Base-by-base conservation (phyloP, 176 grass and related monocot genomes). In the Carex myosuroides region DNA sequence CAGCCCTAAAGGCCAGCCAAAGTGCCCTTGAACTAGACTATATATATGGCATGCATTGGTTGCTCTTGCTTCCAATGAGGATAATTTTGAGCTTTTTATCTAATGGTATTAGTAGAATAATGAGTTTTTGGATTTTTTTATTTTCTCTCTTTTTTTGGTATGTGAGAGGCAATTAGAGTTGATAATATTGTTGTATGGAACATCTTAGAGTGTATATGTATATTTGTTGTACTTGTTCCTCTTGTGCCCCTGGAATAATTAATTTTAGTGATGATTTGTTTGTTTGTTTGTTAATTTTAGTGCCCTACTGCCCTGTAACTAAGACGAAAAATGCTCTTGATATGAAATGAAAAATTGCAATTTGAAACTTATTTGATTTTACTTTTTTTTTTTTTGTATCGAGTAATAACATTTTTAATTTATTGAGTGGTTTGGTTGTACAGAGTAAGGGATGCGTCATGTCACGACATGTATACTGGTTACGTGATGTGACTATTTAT, bases 1-100 rank as follows among this genome's bases (percentile, higher is more conserved):
- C 35, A 86, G 54, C 62, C 88, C 84, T 3, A 26, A 26, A 26
- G 26, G 26, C 26, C 41, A 44, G 5, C 70, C 41, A 18, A 90
- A 90, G 60, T 90, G 88, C 46, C 81, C 81, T 69, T 88, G 64
- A 63, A 62, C 42, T 20, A 59, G 64, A 13, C 0, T 33, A 32
- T 32, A 73, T 48, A 30, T 32, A 72, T 48, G 32, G 11, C 33
- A 69, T 32, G 18, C 66, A 69, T 69, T 39, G 59, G 59, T 33
- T 66, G 63, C 63, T 66, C 26, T 66, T 33, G 63, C 12, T 65
- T 32, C 29, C 26, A 30, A 16, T 66, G 63, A 64, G 2, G 62
- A 68, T 68, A 68, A 68, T 68, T 68, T 68, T 68, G 32, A 37
- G 29, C 4, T 68, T 35, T 35, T 17, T 37, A 68, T 68, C 21